Evolutionary conservation across 257 asterid species (phyloP).

Genomic region (Jaltomata sinuosa): DNA sequence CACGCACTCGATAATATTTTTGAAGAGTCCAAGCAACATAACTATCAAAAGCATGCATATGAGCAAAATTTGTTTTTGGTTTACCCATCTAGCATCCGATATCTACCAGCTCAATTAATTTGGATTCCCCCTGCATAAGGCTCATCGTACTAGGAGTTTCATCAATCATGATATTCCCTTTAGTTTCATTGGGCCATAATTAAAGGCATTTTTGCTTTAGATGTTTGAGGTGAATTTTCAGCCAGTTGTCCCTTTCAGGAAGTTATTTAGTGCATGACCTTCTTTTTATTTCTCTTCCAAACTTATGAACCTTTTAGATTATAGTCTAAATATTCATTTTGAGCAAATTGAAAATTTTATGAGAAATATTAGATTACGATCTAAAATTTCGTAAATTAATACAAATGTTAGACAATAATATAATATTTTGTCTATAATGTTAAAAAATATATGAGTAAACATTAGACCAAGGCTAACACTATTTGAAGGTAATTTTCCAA

Average conservation of each 20-base stretch:
- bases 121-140: not conserved
- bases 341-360: fast-evolving
- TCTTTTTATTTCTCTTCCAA: not conserved
- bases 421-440: not conserved
- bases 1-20: too few species aligned
- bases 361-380: not conserved
- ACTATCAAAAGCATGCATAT: not conserved
- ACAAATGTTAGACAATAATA: not conserved
- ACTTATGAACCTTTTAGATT: not conserved
- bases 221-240: too few species aligned
- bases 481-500: too few species aligned
- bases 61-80: not conserved
- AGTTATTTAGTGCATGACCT: too few species aligned
- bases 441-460: too few species aligned
- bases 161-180: not conserved
- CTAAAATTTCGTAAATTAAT: not conserved
- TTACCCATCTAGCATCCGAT: too few species aligned
- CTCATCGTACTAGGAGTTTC: not conserved
- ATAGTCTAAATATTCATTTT: not conserved
- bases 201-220: not conserved
- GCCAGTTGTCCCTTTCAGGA: too few species aligned
- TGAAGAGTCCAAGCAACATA: too few species aligned
- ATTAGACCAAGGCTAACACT: too few species aligned
- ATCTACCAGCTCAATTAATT: not conserved
- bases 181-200: not conserved